phyloP scores from a whole-genome alignment of 2,329 filamentous ascomycete species.

The Aspergillus sp. region DNA sequence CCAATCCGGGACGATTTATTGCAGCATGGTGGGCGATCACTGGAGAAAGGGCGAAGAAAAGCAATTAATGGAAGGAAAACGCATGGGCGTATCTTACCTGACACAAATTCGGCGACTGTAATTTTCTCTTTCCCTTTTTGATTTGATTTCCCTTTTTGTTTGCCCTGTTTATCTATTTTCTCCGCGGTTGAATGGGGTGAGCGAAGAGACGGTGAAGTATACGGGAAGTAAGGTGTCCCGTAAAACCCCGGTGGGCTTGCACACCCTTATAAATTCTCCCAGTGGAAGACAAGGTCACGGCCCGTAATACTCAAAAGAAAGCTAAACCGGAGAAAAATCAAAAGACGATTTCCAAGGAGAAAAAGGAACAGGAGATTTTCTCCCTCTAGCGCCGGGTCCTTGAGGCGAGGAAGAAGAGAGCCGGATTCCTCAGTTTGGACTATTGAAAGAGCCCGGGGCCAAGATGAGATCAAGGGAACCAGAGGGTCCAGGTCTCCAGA shows the following conservation, averaged over 20 bases:
- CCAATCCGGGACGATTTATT: slow-evolving; percentile 35
- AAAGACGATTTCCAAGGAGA: not conserved
- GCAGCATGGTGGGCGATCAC: slow-evolving; percentile 39
- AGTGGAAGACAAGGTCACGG: slow-evolving; percentile 6
- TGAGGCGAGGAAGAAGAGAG: not conserved
- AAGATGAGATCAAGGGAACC: not conserved
- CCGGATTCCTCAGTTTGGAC: not conserved
- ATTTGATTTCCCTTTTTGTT: not conserved
- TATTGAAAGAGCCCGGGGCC: slow-evolving; percentile 3
- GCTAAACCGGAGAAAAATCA: not conserved
- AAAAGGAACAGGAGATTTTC: slow-evolving; percentile 13
- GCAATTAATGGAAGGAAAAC: slow-evolving; percentile 13
- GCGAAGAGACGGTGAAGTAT: slow-evolving; percentile 28
- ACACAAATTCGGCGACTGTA: slow-evolving; percentile 1
- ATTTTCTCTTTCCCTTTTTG: slow-evolving; percentile 13
- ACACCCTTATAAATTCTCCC: slow-evolving; percentile 11
- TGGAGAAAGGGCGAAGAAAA: slow-evolving; percentile 27
- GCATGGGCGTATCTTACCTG: slow-evolving; percentile 21
- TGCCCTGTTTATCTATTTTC: not conserved
- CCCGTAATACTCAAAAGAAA: not conserved
- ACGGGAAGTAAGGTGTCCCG: slow-evolving; percentile 22
- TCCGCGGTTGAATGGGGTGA: slow-evolving; percentile 5
- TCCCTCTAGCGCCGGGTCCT: not conserved
- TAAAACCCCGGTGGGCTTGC: slow-evolving; percentile 19
- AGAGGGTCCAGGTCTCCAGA: not conserved